A percentile compares a stretch with the other conserved stretches of the same genome.
Conservation (phyloP, 2,329 filamentous ascomycete species). For the Elsinoe australis region DNA sequence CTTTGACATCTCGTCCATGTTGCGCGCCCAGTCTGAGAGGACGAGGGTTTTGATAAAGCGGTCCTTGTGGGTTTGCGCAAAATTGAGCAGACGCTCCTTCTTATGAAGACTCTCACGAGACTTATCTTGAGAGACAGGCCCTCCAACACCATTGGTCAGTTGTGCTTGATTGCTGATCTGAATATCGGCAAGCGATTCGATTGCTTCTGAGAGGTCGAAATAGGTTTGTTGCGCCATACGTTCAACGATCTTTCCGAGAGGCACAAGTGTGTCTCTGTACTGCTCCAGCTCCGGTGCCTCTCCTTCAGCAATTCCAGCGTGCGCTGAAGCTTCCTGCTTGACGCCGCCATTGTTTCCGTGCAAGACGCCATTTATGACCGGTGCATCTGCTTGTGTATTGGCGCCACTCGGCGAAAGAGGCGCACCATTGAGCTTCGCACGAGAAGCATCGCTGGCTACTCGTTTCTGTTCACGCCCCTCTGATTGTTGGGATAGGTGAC, state of each 20-base stretch:
- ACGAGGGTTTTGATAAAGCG: conserved; percentile 92
- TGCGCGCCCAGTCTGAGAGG: conserved; percentile 80
- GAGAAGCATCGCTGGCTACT: conserved; percentile 21
- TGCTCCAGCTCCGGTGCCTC: conserved; percentile 52
- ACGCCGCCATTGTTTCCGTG: background rate
- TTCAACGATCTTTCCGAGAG: conserved; percentile 65
- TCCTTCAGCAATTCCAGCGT: background rate
- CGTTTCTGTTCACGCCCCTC: conserved; percentile 21
- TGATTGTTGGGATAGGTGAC: conserved; percentile 17
- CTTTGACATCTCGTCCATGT: conserved; percentile 69
- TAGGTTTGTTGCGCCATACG: conserved; percentile 78
- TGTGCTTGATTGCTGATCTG: conserved; percentile 45
- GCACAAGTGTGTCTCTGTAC: conserved; percentile 65
- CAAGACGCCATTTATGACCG: background rate
- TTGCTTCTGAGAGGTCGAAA: conserved; percentile 63
- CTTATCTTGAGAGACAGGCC: conserved; percentile 43
- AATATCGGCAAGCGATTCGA: conserved; percentile 61
- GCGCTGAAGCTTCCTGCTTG: background rate
- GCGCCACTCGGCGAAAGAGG: conserved; percentile 8
- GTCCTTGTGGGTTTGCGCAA: conserved; percentile 69
- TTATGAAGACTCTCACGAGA: conserved; percentile 63
- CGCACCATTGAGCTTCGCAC: conserved; percentile 12
- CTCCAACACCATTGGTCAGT: conserved; percentile 34
- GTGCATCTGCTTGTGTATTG: conserved; percentile 18
- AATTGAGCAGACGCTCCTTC: conserved; percentile 66